Base-by-base conservation (phyloP, 2,329 filamentous ascomycete species). In the Cytospora mali region DNA sequence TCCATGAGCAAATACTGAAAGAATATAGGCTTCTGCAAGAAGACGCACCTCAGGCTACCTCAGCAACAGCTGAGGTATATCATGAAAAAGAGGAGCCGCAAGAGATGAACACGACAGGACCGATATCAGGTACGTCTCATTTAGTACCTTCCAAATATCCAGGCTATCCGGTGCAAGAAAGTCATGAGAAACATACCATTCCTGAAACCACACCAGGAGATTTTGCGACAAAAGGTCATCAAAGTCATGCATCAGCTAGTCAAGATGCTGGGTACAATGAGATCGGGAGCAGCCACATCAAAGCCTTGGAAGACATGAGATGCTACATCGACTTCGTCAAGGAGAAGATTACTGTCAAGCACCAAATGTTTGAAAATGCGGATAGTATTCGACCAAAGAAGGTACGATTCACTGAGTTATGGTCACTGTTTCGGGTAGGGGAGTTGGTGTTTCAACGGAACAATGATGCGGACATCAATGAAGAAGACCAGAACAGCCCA, bases 261-360 rank as follows among this genome's bases (percentile, higher is more conserved):
- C n/a, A n/a, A n/a, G n/a, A n/a, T n/a, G n/a, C n/a, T n/a, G n/a
- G n/a, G n/a, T n/a, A n/a, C n/a, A 42, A 25, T 2, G 10, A 33
- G 28, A 23, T 11, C 33, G 33, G 33, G 6, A 55, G 33, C 14
- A n/a, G n/a, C n/a, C n/a, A n/a, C n/a, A 14, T 27, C 23, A 42
- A 61, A 21, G 60, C 60, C 1, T 35, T 42, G 2, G 11, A 13
- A n/a, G 52, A 64, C 16, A 55, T 64, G 62, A 29, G 14, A 23
- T 64, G 62, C 28, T 64, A 64, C 25, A 23, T 64, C n/a, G 33
- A 53, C 3, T 64, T 64, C 28, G 27, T 61, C 16, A 21, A 27
- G 3, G 53, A 27, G 4, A 18, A 51, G 18, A 2, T 64, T 10
- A 51, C 61, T 13, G 51, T 57, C 21, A 18, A 49, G 0, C 61